Conservation (phyloP, 352 stramenopile species). For the Nothophytophthora sp. region DNA sequence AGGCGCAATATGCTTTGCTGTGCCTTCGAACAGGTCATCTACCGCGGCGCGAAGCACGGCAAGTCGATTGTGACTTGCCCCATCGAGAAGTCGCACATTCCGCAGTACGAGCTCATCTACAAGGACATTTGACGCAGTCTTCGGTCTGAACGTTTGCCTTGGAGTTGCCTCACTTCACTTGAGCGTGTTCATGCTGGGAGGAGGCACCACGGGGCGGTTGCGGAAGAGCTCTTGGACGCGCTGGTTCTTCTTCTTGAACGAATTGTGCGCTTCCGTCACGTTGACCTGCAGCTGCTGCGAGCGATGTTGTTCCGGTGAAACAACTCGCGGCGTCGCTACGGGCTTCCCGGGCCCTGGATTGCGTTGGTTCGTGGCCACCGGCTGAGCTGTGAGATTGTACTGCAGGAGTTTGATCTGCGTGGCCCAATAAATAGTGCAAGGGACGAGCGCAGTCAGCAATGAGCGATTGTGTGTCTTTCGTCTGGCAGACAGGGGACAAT, state of each 20-base stretch:
- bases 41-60: conserved; percentile 71
- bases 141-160: not conserved
- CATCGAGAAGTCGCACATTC: conserved; percentile 77
- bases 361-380: conserved; percentile 15
- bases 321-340: not conserved
- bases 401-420: conserved; percentile 61
- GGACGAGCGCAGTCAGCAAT: not conserved
- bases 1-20: not conserved
- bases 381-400: conserved; percentile 33
- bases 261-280: conserved; percentile 31
- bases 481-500: not conserved
- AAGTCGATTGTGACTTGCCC: conserved; percentile 84
- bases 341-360: conserved; percentile 1
- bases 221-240: conserved; percentile 61
- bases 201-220: conserved; percentile 42
- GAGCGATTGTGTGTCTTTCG: not conserved
- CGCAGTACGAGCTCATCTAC: conserved; percentile 84
- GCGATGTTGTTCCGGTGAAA: conserved; percentile 20
- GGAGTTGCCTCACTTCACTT: conserved; percentile 14
- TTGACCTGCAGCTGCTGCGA: conserved; percentile 22
- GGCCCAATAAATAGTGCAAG: not conserved
- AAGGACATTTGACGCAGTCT: conserved; percentile 59
- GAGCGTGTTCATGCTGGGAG: conserved; percentile 29
- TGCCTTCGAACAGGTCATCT: conserved; percentile 82
- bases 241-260: conserved; percentile 59